A percentile compares a stretch with the other conserved stretches of the same genome.
Evolutionary conservation across 352 stramenopile genomes (phyloP).

Genomic region (Halophytophthora batemanensis): DNA sequence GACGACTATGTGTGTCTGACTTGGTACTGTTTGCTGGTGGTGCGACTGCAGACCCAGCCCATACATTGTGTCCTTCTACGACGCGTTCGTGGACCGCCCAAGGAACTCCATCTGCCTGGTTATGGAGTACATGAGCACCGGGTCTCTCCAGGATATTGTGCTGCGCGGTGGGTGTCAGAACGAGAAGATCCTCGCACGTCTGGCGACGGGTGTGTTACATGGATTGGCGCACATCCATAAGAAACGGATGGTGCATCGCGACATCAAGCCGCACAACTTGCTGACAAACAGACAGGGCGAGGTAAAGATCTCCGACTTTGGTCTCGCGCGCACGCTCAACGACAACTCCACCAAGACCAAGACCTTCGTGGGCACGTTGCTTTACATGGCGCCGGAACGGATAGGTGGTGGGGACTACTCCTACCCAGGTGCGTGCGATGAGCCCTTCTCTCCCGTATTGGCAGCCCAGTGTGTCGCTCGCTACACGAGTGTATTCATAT

Average conservation of each 20-base stretch:
- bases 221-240: slow-evolving; percentile 87
- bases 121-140: slow-evolving; percentile 93
- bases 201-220: slow-evolving; percentile 70
- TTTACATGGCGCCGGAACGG: slow-evolving; percentile 95
- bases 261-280: slow-evolving; percentile 92
- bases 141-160: slow-evolving; percentile 90
- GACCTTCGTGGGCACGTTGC: slow-evolving; percentile 92
- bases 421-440: slow-evolving; percentile 50
- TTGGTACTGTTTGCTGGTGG: slow-evolving; percentile 7
- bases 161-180: slow-evolving; percentile 74
- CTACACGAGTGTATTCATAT: neutral
- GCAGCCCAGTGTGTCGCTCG: neutral
- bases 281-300: slow-evolving; percentile 84
- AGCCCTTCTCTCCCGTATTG: neutral
- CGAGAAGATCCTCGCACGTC: slow-evolving; percentile 73
- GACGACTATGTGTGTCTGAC: slow-evolving; percentile 1
- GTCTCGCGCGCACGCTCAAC: slow-evolving; percentile 75
- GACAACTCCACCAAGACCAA: slow-evolving; percentile 75
- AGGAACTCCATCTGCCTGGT: slow-evolving; percentile 90
- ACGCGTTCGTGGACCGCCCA: slow-evolving; percentile 87
- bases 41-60: slow-evolving; percentile 55
- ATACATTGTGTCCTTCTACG: slow-evolving; percentile 91
- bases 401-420: slow-evolving; percentile 91
- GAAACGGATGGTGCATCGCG: slow-evolving; percentile 88
- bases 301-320: slow-evolving; percentile 89